A percentile compares a stretch with the other conserved stretches of the same genome.
Evolutionary conservation across 768 basidiomycete species (phyloP).

Genomic region (Phaeotremella fagi): DNA sequence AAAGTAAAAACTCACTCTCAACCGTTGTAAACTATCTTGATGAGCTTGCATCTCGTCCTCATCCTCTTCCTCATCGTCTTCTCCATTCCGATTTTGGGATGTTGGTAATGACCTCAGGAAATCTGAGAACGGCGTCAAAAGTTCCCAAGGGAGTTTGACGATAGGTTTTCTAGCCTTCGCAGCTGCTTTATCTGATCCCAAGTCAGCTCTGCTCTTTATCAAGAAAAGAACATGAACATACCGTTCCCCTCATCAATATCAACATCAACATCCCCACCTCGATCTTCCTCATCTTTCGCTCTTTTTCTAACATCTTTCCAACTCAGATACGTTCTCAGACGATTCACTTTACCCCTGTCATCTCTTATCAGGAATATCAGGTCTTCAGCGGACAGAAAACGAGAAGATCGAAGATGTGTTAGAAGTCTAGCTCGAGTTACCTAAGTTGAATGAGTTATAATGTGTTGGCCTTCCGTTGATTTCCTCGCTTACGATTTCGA

Average conservation of each 20-base stretch:
- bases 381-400: slow-evolving; percentile 85
- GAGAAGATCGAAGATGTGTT: slow-evolving; percentile 73
- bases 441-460: slow-evolving; percentile 41
- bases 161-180: slow-evolving; percentile 83
- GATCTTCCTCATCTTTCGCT: slow-evolving; percentile 81
- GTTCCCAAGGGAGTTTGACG: slow-evolving; percentile 94
- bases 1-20: slow-evolving; percentile 56
- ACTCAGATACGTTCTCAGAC: slow-evolving; percentile 83
- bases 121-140: slow-evolving; percentile 85
- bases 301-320: slow-evolving; percentile 98
- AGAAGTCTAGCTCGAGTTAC: slow-evolving; percentile 83
- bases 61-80: slow-evolving; percentile 90
- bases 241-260: slow-evolving; percentile 67
- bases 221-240: not conserved
- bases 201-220: slow-evolving; percentile 26
- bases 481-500: slow-evolving; percentile 67
- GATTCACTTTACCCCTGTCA: slow-evolving; percentile 88
- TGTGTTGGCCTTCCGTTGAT: not conserved
- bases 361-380: slow-evolving; percentile 94
- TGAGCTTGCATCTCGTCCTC: slow-evolving; percentile 94
- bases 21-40: slow-evolving; percentile 82
- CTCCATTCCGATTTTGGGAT: slow-evolving; percentile 46
- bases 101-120: slow-evolving; percentile 54
- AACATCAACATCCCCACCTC: slow-evolving; percentile 69
- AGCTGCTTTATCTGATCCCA: slow-evolving; percentile 45